phyloP scores from a whole-genome alignment of 768 basidiomycete genomes.

The Suillus subaureus region DNA sequence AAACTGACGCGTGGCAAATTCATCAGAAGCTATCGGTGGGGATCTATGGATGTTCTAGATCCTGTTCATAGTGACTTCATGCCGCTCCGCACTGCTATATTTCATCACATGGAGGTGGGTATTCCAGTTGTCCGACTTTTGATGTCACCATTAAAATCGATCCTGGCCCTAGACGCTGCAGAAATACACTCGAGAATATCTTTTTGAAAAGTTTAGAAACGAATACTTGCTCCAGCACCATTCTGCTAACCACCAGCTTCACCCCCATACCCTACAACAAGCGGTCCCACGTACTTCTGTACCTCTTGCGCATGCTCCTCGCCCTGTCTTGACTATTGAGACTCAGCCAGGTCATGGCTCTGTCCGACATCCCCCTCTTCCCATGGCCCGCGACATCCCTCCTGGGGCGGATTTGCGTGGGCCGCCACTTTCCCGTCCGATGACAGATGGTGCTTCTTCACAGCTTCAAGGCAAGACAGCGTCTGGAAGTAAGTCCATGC shows the following conservation, averaged over 20 bases:
- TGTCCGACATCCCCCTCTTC: constrained; percentile 47
- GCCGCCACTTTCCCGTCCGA: constrained; percentile 42
- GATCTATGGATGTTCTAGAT: constrained; percentile 78
- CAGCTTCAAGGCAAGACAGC: constrained; percentile 34
- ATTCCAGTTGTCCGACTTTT: constrained; percentile 16
- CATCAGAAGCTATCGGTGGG: constrained; percentile 81
- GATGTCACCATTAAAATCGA: constrained; percentile 17
- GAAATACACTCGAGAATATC: constrained; percentile 82
- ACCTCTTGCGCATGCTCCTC: constrained; percentile 40
- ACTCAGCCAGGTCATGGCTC: constrained; percentile 50
- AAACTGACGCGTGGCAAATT: constrained; percentile 66
- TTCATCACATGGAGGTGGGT: constrained; percentile 87
- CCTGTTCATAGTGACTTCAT: constrained; percentile 80
- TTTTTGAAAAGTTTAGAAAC: constrained; percentile 74
- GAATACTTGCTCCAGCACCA: constrained; percentile 61
- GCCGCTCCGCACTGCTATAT: constrained; percentile 73
- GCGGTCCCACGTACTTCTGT: constrained; percentile 34
- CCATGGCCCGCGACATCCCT: constrained; percentile 50
- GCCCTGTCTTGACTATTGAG: constrained; percentile 65
- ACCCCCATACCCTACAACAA: constrained; percentile 47
- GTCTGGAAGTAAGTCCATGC: constrained; percentile 40
- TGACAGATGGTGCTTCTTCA: constrained; percentile 37
- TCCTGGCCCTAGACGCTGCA: constrained; percentile 63
- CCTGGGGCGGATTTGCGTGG: constrained; percentile 47
- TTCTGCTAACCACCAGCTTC: constrained; percentile 43